These are phyloP conservation scores for Akanthomyces muscarius DNA, from an alignment of 2,329 filamentous ascomycete species.

Conservation along the genomic window DNA sequence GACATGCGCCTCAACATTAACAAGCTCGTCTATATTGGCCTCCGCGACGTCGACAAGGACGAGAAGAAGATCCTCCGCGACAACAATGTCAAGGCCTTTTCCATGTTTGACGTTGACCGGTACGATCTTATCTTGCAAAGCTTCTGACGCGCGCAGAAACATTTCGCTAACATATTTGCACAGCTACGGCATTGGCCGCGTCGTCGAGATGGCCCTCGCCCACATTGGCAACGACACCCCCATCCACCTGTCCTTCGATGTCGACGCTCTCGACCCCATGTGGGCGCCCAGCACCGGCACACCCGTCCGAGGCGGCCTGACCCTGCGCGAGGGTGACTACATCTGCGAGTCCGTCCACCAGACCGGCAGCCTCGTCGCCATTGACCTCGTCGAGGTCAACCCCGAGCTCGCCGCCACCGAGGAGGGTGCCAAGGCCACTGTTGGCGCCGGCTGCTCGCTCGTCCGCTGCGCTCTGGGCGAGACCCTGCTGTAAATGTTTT, in stretches of 20 bases:
- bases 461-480: conserved; percentile 91
- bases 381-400: conserved; percentile 82
- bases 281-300: conserved; percentile 96
- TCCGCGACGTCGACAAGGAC: conserved; percentile 86
- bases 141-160: neutral
- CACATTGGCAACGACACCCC: conserved; percentile 93
- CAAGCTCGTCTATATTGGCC: conserved; percentile 95
- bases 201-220: conserved; percentile 97
- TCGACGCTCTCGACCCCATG: conserved; percentile 92
- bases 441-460: conserved; percentile 84
- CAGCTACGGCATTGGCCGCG: conserved; percentile 86
- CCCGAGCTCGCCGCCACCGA: conserved; percentile 61
- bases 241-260: conserved; percentile 95
- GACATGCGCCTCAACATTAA: conserved; percentile 65
- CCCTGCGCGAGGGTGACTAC: conserved; percentile 91
- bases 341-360: conserved; percentile 86
- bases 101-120: conserved; percentile 97
- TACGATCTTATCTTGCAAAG: conserved; percentile 38
- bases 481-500: conserved; percentile 63
- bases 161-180: conserved; percentile 14
- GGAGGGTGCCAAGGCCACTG: conserved; percentile 75
- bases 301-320: conserved; percentile 87
- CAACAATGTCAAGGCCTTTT: conserved; percentile 90
- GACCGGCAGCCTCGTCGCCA: conserved; percentile 72
- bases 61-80: conserved; percentile 92